Base-by-base conservation (phyloP, 2,329 filamentous ascomycete genomes). In the Ilyonectria mors-panacis region DNA sequence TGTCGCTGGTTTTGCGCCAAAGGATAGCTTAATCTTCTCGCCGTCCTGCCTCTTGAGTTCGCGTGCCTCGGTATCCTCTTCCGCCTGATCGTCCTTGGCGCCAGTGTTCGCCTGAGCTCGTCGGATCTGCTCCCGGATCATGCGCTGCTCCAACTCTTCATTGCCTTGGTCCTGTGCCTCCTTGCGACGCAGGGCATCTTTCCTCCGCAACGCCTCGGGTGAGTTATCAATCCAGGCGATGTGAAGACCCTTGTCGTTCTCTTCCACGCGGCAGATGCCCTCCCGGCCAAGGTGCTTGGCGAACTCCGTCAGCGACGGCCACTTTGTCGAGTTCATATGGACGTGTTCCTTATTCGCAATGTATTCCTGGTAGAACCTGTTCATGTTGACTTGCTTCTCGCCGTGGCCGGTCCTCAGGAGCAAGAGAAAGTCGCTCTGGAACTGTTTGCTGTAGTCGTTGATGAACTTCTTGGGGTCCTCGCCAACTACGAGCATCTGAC, bases 291-390 rank as follows among this genome's bases (percentile, higher is more conserved):
- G 83, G 76, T 93, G 85, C 77, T 97, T 97, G 15, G 93, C 94
- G 78, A 97, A 97, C 75, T 98, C 94, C 3, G 94, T 95, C 73
- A 99, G 82, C 60, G 89, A 93, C 4, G 91, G 89, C 94, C 94
- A 98, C 76, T 92, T 92, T 0, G 96, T 98, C 8, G 94, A 87
- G 80, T 98, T 98, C 93, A 98, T 94, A 78, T 98, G 96, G 9
- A 96, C 85, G 78, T 98, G 95, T 76, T 94, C 88, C 80, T 95
- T 94, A 73, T 95, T 92, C 17, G 90, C 87, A 73, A 98, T 98
- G 76, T 97, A 96, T 39, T 95, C 92, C 79, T 98, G 94, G 81
- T 99, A 99, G 80, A 98, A 98, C 68, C 93, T 91, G 77, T 99
- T 99, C 58, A 95, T 89, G 37, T 95, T 88, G 1, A 98, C 91